A percentile compares a stretch with the other conserved stretches of the same genome.
These are phyloP conservation scores for Penicillium sp. DNA, from an alignment of 2,329 filamentous ascomycete species.

Conservation along the genomic window DNA sequence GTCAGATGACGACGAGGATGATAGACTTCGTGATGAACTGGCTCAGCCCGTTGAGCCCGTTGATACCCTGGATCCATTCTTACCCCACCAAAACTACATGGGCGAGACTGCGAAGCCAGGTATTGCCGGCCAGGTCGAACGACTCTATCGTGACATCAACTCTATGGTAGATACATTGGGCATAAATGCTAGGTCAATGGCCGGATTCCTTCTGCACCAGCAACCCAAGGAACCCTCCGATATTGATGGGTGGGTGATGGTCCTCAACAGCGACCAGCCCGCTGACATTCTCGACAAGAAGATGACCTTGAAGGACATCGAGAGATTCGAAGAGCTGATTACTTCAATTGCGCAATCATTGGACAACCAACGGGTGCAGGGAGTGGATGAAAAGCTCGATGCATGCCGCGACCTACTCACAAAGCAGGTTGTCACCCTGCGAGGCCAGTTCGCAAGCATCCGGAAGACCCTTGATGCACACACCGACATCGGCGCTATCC, in stretches of 20 bases:
- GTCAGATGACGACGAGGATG: slow-evolving; percentile 50
- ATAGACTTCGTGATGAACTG: slow-evolving; percentile 47
- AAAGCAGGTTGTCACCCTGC: slow-evolving; percentile 69
- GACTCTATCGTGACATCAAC: slow-evolving; percentile 53
- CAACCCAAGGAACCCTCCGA: slow-evolving; percentile 47
- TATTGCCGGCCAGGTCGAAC: slow-evolving; percentile 51
- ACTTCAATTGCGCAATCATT: slow-evolving; percentile 65
- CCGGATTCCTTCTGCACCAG: slow-evolving; percentile 55
- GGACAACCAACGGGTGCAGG: slow-evolving; percentile 65
- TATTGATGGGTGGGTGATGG: slow-evolving; percentile 50
- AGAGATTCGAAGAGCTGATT: slow-evolving; percentile 65
- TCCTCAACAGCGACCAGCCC: slow-evolving; percentile 51
- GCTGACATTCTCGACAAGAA: slow-evolving; percentile 68
- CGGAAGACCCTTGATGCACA: slow-evolving; percentile 70
- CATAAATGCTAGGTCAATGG: slow-evolving; percentile 71
- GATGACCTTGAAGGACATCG: slow-evolving; percentile 75
- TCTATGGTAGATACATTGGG: slow-evolving; percentile 93
- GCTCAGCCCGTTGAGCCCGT: slow-evolving; percentile 45
- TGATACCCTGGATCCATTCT: slow-evolving; percentile 49
- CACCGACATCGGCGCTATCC: slow-evolving; percentile 67
- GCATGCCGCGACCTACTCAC: slow-evolving; percentile 64
- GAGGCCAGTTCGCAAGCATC: slow-evolving; percentile 74
- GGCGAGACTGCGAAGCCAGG: slow-evolving; percentile 48
- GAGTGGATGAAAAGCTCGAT: slow-evolving; percentile 67
- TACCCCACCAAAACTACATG: slow-evolving; percentile 49